phyloP scores from a whole-genome alignment of 2,329 filamentous ascomycete species.

The Pseudogymnoascus sp. region DNA sequence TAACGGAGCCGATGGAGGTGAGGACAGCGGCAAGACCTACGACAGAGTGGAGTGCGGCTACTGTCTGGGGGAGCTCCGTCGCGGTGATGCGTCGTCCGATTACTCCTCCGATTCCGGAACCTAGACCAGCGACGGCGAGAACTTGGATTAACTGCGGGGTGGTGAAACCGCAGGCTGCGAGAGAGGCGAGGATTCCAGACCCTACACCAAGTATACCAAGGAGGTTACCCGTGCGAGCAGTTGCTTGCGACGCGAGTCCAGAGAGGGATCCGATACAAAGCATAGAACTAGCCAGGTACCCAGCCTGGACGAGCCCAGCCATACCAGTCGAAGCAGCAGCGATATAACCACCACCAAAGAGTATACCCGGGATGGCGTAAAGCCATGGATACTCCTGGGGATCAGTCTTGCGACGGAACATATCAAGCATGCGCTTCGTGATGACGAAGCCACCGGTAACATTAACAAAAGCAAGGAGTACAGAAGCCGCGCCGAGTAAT shows the following conservation, averaged over 20 bases:
- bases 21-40: slow-evolving; percentile 83
- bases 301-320: slow-evolving; percentile 77
- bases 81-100: slow-evolving; percentile 84
- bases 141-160: slow-evolving; percentile 75
- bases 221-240: slow-evolving; percentile 77
- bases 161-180: slow-evolving; percentile 74
- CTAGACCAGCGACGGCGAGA: slow-evolving; percentile 64
- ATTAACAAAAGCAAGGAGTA: slow-evolving; percentile 80
- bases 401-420: slow-evolving; percentile 77
- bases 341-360: slow-evolving; percentile 77
- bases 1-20: slow-evolving; percentile 80
- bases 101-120: slow-evolving; percentile 49
- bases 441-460: slow-evolving; percentile 85
- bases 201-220: slow-evolving; percentile 80
- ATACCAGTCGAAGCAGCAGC: slow-evolving; percentile 75
- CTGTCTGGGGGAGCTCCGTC: slow-evolving; percentile 81
- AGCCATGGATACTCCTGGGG: slow-evolving; percentile 85
- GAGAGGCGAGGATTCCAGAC: slow-evolving; percentile 73
- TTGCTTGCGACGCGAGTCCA: slow-evolving; percentile 72
- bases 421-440: slow-evolving; percentile 88
- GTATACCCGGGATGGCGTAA: slow-evolving; percentile 66
- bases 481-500: slow-evolving; percentile 67
- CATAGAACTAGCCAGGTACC: slow-evolving; percentile 77
- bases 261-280: slow-evolving; percentile 79
- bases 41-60: slow-evolving; percentile 82